Evolutionary conservation across 108 stramenopile species (phyloP).

Genomic region (Mediolabrus comicus): DNA sequence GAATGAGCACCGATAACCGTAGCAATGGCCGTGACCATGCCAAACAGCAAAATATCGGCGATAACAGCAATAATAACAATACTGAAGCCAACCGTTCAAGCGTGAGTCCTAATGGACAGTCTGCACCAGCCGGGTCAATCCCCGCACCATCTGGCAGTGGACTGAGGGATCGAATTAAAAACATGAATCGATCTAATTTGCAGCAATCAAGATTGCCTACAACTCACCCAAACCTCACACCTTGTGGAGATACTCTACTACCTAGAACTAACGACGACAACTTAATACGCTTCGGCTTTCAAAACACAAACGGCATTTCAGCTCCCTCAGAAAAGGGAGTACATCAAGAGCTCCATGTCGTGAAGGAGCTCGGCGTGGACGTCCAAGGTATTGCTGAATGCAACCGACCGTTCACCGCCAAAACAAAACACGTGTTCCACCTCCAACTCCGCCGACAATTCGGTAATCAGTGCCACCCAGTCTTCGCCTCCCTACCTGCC

Average conservation of each 20-base stretch:
- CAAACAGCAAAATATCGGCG: too few species aligned
- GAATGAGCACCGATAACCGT: too few species aligned
- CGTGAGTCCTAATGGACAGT: too few species aligned
- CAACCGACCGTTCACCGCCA: not conserved
- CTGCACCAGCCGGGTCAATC: too few species aligned
- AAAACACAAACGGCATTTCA: not conserved
- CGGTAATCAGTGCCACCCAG: not conserved
- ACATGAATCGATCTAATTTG: too few species aligned
- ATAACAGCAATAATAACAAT: too few species aligned
- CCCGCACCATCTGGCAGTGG: too few species aligned
- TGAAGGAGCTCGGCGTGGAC: not conserved
- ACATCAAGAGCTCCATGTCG: not conserved
- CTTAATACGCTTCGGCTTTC: not conserved
- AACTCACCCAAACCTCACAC: too few species aligned
- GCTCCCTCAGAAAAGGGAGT: not conserved
- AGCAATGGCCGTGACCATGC: too few species aligned
- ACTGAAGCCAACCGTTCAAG: too few species aligned
- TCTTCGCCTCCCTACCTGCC: not conserved
- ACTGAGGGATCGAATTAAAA: too few species aligned
- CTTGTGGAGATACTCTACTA: not conserved
- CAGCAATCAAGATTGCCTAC: too few species aligned
- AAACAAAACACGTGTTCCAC: not conserved
- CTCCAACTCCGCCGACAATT: not conserved
- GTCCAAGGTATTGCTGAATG: not conserved
- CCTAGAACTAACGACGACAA: not conserved